Conservation (phyloP, 73 alveolate genomes). For the Paramecium bursaria region DNA sequence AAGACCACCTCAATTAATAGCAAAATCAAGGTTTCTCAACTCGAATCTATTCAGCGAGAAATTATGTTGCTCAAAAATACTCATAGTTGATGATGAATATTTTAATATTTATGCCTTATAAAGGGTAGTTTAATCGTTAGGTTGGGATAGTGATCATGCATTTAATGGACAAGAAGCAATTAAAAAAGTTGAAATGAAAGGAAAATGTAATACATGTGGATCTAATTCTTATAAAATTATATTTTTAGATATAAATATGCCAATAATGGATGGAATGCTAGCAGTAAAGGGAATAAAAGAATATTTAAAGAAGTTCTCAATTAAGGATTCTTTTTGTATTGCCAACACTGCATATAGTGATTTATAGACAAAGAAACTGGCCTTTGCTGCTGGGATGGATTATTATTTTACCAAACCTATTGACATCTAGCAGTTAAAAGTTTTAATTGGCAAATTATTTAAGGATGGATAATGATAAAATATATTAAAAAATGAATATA, state of each 20-base stretch:
- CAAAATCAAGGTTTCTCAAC: too few species aligned
- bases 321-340: not conserved
- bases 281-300: not conserved
- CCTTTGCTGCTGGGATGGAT: slow-evolving; percentile 24
- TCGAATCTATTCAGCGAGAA: too few species aligned
- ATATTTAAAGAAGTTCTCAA: not conserved
- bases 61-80: slow-evolving; percentile 4
- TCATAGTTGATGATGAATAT: slow-evolving; percentile 57
- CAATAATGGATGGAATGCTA: slow-evolving; percentile 33
- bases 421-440: not conserved
- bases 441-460: too few species aligned
- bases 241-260: slow-evolving; percentile 47
- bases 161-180: slow-evolving; percentile 42
- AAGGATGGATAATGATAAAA: too few species aligned
- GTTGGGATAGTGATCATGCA: slow-evolving; percentile 3
- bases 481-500: too few species aligned
- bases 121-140: too few species aligned
- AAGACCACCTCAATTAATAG: too few species aligned
- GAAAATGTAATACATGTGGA: too few species aligned
- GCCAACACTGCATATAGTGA: slow-evolving; percentile 54
- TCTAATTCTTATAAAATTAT: too few species aligned
- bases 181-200: too few species aligned
- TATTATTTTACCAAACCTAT: slow-evolving; percentile 11
- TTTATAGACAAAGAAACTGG: slow-evolving; percentile 17
- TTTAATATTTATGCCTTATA: not conserved